Base-by-base conservation (phyloP, 768 basidiomycete species). In the Nidularia pulvinata region DNA sequence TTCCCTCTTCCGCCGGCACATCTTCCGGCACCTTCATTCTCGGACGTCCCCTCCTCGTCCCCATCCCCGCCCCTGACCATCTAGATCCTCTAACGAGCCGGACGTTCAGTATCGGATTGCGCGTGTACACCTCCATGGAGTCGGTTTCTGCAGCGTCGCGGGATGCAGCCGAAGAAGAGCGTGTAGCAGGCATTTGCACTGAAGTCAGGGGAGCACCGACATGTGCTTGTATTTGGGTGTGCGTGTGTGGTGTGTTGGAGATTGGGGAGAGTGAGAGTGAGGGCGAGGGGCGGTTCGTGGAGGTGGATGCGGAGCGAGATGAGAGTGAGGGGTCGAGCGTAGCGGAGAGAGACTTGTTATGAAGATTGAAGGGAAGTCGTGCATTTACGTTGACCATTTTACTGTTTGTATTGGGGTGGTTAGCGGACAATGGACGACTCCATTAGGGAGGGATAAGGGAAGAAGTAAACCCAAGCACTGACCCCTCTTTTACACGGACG, bases 321-420 rank as follows among this genome's bases (percentile, higher is more conserved):
- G 65, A 61, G 3, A 63, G 58, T 11, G 66, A 65, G 3, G 67
- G 54, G 49, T 66, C 65, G 32, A 64, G 53, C 2, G 55, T 50
- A 0, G 55, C 59, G 5, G 61, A 59, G 37, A 64, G 59, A 11
- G 59, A 61, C 51, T 70, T 69, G 64, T 79, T 80, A 65, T 79
- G 79, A 6, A 85, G 69, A 60, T 82, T 81, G 68, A 86, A 85
- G 0, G 84, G 84, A 16, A 80, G 70, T 5, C 72, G 72, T 1
- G 79, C 76, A 51, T 78, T 76, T 7, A 86, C 77, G 52, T 84
- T 85, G 57, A 86, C 83, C 84, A 86, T 86, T 72, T 79, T 83
- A 42, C 84, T 86, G 59, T 34, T 50, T 44, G 22, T 19, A 39
- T 45, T 46, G 25, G 10, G 10, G 9, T 11, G 11, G 14, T 46